phyloP scores from a whole-genome alignment of 805 yeast genomes.

The Candida dajiaensis region DNA sequence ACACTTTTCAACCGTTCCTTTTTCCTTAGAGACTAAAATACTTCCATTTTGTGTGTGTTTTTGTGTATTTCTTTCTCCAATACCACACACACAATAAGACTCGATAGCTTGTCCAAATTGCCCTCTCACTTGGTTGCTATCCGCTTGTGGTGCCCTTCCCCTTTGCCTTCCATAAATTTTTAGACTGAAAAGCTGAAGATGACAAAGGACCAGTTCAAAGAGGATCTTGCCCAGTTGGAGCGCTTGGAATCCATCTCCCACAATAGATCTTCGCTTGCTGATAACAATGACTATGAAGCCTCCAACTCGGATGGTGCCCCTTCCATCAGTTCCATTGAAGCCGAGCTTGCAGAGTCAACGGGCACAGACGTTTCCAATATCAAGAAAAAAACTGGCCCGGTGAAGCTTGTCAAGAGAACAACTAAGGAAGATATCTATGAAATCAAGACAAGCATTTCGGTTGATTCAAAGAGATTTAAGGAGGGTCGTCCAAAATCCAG shows the following conservation, averaged over 20 bases:
- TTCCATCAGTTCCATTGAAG: background rate
- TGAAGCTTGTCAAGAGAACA: constrained; percentile 9
- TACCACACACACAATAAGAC: no score
- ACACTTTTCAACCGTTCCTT: no score
- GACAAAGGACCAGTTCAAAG: background rate
- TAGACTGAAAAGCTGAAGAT: no score
- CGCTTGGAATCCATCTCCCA: background rate
- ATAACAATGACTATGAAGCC: background rate
- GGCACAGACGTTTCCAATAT: background rate
- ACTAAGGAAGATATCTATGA: constrained; percentile 17
- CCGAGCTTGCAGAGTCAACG: background rate
- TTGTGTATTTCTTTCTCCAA: no score
- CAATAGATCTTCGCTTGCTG: background rate
- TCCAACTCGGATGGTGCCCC: background rate
- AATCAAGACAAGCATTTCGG: constrained; percentile 12
- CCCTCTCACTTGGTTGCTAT: no score
- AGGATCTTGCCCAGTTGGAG: background rate
- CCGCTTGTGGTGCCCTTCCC: no score
- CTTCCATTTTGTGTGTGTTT: no score
- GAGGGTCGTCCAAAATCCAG: constrained; percentile 23
- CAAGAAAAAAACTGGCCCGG: background rate
- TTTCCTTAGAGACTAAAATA: no score
- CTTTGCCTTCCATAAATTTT: background rate
- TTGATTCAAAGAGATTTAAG: constrained; percentile 15
- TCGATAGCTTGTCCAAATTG: no score